Conservation (phyloP, 2,329 filamentous ascomycete genomes). For the Ustilaginoidea virens region DNA sequence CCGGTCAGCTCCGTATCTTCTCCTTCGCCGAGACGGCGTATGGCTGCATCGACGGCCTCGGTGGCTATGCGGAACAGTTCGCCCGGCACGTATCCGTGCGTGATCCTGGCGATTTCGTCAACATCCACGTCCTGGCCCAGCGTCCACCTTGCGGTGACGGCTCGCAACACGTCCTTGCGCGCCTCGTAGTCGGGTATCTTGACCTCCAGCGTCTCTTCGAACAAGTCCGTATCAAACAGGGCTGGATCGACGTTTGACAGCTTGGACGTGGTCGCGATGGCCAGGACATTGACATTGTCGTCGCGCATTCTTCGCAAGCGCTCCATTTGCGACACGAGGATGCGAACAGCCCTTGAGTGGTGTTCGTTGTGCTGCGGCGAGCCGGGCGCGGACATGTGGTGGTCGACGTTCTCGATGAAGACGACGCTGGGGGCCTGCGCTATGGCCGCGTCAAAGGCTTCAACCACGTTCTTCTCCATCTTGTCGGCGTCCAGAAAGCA, state of each 20-base stretch:
- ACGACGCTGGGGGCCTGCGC: constrained; percentile 74
- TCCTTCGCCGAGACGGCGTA: constrained; percentile 16
- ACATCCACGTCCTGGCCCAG: constrained; percentile 61
- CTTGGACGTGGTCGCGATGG: constrained; percentile 80
- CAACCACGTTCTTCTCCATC: constrained; percentile 21
- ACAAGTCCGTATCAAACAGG: constrained; percentile 57
- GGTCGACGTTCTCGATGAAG: constrained; percentile 83
- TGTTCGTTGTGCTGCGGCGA: constrained; percentile 76
- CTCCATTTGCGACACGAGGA: constrained; percentile 78
- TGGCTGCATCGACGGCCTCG: constrained; percentile 23
- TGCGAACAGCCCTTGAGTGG: constrained; percentile 73
- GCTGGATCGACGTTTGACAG: constrained; percentile 76
- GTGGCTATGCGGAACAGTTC: constrained; percentile 58
- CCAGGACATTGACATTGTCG: constrained; percentile 67
- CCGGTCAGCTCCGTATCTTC: constrained; percentile 10
- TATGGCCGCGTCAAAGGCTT: constrained; percentile 59
- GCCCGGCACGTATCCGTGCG: constrained; percentile 84
- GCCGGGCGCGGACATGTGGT: constrained; percentile 60
- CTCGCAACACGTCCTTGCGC: constrained; percentile 62
- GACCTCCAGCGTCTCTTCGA: constrained; percentile 75
- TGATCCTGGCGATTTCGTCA: constrained; percentile 58
- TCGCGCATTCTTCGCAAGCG: constrained; percentile 52
- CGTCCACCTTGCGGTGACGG: constrained; percentile 50
- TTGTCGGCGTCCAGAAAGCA: constrained; percentile 24
- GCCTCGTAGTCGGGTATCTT: constrained; percentile 69